Percentiles rank a stretch among this genome's conserved stretches.
These are phyloP conservation scores for Nicotiana benthamiana DNA, from an alignment of 257 asterid genomes.

Conservation along the genomic window DNA sequence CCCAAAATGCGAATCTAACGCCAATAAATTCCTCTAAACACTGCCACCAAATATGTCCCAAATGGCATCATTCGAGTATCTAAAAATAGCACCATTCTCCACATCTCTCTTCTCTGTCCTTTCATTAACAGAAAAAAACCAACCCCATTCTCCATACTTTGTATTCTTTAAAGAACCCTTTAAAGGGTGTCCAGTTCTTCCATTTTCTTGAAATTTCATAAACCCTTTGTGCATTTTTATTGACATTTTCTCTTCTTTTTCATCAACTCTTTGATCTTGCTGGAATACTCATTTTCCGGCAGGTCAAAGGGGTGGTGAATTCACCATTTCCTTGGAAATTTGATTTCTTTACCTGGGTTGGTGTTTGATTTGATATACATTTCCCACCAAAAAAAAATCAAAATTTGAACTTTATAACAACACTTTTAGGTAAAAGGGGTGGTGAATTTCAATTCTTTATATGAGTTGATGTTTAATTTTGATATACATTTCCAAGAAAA, in stretches of 20 bases:
- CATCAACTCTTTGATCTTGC: neutral
- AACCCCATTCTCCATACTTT: neutral
- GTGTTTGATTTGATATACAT: neutral
- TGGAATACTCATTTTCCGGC: constrained; percentile 9
- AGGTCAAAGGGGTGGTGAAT: constrained; percentile 2
- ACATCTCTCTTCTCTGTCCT: neutral
- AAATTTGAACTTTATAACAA: neutral
- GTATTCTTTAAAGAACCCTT: neutral
- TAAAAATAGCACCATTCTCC: neutral
- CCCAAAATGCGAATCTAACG: constrained; percentile 25
- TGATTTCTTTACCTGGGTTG: neutral
- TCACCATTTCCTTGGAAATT: constrained; percentile 1
- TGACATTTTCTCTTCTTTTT: neutral
- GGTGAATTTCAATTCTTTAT: neutral
- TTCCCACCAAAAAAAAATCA: neutral
- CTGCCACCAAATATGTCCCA: neutral
- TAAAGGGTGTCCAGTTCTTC: neutral
- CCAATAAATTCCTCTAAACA: constrained; percentile 11
- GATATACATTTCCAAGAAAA: neutral
- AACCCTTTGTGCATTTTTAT: neutral
- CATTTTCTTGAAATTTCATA: neutral
- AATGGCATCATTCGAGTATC: constrained; percentile 23
- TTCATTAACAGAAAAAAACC: neutral
- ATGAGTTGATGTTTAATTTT: neutral
- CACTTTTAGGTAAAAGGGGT: neutral